phyloP scores from a whole-genome alignment of 2,329 filamentous ascomycete species.

The Colletotrichum sp. region DNA sequence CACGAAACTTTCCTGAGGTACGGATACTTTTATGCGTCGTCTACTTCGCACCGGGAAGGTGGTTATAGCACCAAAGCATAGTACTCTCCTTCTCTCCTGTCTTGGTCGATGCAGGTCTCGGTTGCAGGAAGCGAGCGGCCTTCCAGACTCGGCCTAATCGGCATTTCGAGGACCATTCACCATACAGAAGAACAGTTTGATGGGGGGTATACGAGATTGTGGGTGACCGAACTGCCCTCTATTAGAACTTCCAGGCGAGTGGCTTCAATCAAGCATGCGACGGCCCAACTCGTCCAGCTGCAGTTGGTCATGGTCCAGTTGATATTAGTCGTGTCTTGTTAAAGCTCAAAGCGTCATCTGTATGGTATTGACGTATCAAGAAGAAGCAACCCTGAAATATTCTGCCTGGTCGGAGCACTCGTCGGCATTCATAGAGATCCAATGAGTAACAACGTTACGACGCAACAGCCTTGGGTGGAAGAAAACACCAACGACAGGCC shows the following conservation, averaged over 20 bases:
- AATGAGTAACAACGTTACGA: background rate
- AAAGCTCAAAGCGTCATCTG: background rate
- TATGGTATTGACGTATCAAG: accelerated
- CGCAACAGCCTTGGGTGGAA: background rate
- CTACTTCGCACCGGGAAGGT: background rate
- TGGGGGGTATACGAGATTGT: background rate
- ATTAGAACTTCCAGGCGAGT: background rate
- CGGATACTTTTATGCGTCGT: background rate
- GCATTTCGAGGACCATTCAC: accelerated
- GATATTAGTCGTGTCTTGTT: background rate
- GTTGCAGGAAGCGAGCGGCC: background rate
- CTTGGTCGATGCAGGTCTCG: accelerated
- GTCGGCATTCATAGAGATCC: background rate
- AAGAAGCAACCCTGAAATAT: background rate
- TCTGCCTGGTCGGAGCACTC: background rate
- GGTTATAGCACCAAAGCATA: background rate
- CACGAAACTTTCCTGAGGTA: background rate
- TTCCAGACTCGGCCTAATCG: background rate
- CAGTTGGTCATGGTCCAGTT: background rate
- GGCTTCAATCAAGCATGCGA: background rate
- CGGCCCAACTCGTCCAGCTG: accelerated
- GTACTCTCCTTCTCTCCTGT: background rate
- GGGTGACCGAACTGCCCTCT: background rate
- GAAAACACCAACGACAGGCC: background rate
- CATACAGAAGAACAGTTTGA: background rate